Evolutionary conservation across 164 flowering plant genomes (phyloP).

Genomic region (Echeveria elegans): DNA sequence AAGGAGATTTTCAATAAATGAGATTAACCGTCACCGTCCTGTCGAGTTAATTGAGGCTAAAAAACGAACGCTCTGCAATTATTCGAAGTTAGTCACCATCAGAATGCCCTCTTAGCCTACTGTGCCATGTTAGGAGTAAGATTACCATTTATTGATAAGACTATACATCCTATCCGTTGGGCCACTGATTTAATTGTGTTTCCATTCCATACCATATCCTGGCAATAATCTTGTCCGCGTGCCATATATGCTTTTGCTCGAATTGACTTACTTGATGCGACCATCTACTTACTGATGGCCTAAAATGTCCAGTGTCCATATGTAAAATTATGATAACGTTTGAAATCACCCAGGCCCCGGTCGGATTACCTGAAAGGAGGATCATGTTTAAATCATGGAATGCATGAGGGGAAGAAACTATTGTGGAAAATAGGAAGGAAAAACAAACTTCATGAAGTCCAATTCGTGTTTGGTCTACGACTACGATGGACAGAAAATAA

Average conservation of each 20-base stretch:
- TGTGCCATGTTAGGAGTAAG: slow-evolving; percentile 1
- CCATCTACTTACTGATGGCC: background rate
- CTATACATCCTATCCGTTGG: background rate
- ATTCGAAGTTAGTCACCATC: background rate
- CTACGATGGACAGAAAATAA: no score
- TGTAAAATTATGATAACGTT: no score
- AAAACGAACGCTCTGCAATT: background rate
- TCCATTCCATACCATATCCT: background rate
- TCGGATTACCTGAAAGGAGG: no score
- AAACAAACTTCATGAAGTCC: no score
- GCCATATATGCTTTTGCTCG: slow-evolving; percentile 1
- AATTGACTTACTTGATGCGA: background rate
- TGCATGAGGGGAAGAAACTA: no score
- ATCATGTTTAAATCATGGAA: no score
- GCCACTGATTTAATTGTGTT: background rate
- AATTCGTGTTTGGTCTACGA: no score
- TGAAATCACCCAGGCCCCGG: background rate
- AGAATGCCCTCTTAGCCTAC: background rate
- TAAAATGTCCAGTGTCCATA: background rate
- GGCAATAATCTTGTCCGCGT: background rate
- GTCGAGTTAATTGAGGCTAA: background rate
- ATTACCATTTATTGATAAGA: background rate
- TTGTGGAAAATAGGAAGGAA: no score
- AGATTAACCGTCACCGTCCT: background rate
- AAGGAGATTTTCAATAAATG: no score